A percentile compares a stretch with the other conserved stretches of the same genome.
Conservation (phyloP, 2,329 filamentous ascomycete genomes). For the Aspergillus candidus region DNA sequence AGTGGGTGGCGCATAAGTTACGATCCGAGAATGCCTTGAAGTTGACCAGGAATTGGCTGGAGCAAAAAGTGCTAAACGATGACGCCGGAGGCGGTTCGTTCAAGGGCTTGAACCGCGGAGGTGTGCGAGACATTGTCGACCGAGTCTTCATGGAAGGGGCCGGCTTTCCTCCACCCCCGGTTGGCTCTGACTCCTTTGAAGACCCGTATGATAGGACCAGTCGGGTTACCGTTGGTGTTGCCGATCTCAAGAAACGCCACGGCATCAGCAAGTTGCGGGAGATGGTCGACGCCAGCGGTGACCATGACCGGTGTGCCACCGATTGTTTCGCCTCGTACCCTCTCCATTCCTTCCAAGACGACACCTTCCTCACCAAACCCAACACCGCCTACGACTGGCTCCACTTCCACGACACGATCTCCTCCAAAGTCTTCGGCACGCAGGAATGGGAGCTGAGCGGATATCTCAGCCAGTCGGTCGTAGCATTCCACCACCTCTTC, state of each 20-base stretch:
- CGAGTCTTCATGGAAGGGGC: constrained; percentile 61
- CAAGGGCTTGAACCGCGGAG: constrained; percentile 57
- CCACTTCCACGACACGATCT: constrained; percentile 81
- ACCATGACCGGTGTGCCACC: constrained; percentile 56
- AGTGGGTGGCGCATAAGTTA: constrained; percentile 59
- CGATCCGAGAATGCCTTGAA: constrained; percentile 40
- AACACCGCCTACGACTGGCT: constrained; percentile 88
- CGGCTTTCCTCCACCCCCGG: constrained; percentile 48
- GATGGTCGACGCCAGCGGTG: constrained; percentile 58
- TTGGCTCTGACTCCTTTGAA: constrained; percentile 33
- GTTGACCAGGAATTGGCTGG: constrained; percentile 56
- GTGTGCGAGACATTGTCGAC: constrained; percentile 59
- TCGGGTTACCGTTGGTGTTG: constrained; percentile 47
- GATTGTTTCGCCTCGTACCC: constrained; percentile 85
- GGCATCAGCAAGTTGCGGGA: constrained; percentile 55
- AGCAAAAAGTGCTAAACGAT: constrained; percentile 51
- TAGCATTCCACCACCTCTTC: constrained; percentile 90
- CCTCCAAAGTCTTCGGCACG: constrained; percentile 68
- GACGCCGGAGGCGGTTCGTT: constrained; percentile 48
- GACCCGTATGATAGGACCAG: constrained; percentile 25
- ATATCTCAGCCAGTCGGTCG: constrained; percentile 78
- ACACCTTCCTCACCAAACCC: constrained; percentile 83
- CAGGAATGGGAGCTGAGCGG: constrained; percentile 90
- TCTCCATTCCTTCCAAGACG: constrained; percentile 83
- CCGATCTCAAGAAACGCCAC: constrained; percentile 54